These are phyloP conservation scores for Allantophomopsis cytisporea DNA, from an alignment of 2,329 filamentous ascomycete genomes.

Conservation along the genomic window DNA sequence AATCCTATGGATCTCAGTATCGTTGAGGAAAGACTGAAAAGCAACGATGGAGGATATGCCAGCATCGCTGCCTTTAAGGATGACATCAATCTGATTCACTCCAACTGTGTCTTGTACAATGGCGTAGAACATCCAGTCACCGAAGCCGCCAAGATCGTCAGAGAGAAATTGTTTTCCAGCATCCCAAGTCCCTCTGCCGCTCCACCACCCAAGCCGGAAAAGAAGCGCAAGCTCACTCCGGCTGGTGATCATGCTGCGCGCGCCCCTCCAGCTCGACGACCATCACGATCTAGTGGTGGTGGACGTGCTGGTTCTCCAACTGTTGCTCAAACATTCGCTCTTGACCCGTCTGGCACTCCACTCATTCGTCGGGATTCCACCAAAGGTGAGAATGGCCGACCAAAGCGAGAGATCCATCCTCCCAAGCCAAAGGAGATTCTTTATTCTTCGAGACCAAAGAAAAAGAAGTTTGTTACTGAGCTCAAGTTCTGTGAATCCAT, in stretches of 20 bases:
- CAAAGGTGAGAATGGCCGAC: slow-evolving; percentile 61
- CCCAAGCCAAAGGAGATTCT: slow-evolving; percentile 86
- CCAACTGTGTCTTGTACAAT: slow-evolving; percentile 75
- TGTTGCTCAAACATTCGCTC: slow-evolving; percentile 50
- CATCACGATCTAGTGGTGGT: slow-evolving; percentile 16
- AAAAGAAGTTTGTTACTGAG: slow-evolving; percentile 79
- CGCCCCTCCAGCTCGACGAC: slow-evolving; percentile 21
- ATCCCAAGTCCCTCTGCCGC: slow-evolving; percentile 40
- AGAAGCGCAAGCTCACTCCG: slow-evolving; percentile 34
- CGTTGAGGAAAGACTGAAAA: slow-evolving; percentile 70
- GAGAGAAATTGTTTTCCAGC: slow-evolving; percentile 44
- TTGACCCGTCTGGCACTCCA: slow-evolving; percentile 65
- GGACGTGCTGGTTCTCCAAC: slow-evolving; percentile 18
- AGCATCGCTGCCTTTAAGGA: slow-evolving; percentile 59
- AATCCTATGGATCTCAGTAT: slow-evolving; percentile 74
- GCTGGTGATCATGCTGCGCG: slow-evolving; percentile 21
- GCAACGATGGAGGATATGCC: slow-evolving; percentile 41
- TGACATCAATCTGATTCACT: slow-evolving; percentile 65
- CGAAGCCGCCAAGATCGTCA: slow-evolving; percentile 35
- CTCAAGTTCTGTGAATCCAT: slow-evolving; percentile 82
- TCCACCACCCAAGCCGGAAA: slow-evolving; percentile 48
- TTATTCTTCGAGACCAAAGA: slow-evolving; percentile 75
- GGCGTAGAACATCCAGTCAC: slow-evolving; percentile 65
- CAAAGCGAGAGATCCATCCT: slow-evolving; percentile 87
- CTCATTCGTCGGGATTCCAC: slow-evolving; percentile 77